Evolutionary conservation across 208 protist genomes (phyloP).

Genomic region (Crithidia brevicula): DNA sequence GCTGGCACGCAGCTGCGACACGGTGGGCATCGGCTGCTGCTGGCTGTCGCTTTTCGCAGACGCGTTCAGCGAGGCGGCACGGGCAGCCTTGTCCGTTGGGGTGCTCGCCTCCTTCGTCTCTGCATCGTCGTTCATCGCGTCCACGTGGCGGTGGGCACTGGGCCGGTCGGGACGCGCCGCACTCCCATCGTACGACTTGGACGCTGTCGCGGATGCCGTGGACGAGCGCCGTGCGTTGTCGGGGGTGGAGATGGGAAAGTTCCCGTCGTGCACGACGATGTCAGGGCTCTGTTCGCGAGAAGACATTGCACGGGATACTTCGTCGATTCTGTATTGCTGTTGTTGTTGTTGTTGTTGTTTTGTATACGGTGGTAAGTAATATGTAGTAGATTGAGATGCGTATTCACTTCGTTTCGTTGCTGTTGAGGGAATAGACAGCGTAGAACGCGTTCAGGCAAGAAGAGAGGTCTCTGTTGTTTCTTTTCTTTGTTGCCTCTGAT

Average conservation of each 20-base stretch:
- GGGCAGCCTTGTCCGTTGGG: neutral
- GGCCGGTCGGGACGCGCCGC: neutral
- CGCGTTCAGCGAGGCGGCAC: conserved; percentile 4
- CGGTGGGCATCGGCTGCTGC: neutral
- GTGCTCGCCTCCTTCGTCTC: neutral
- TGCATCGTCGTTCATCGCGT: neutral
- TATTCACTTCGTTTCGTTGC: too few species aligned
- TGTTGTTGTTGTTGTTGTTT: too few species aligned
- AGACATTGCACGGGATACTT: too few species aligned
- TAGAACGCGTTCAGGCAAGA: too few species aligned
- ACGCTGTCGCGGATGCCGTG: neutral
- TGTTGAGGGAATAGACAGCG: too few species aligned
- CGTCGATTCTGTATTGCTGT: too few species aligned
- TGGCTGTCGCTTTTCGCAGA: conserved; percentile 14
- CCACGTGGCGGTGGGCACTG: neutral
- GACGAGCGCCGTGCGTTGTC: neutral
- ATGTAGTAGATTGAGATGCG: too few species aligned
- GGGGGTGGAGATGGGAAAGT: neutral
- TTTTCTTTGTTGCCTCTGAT: too few species aligned
- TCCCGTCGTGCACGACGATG: conserved; percentile 9
- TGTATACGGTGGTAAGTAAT: too few species aligned
- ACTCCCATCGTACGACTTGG: neutral
- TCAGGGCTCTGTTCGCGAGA: conserved; percentile 29
- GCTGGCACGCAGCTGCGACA: conserved; percentile 17
- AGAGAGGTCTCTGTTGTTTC: too few species aligned